Conservation (phyloP, 2,329 filamentous ascomycete genomes). For the Pseudonectria buxi region DNA sequence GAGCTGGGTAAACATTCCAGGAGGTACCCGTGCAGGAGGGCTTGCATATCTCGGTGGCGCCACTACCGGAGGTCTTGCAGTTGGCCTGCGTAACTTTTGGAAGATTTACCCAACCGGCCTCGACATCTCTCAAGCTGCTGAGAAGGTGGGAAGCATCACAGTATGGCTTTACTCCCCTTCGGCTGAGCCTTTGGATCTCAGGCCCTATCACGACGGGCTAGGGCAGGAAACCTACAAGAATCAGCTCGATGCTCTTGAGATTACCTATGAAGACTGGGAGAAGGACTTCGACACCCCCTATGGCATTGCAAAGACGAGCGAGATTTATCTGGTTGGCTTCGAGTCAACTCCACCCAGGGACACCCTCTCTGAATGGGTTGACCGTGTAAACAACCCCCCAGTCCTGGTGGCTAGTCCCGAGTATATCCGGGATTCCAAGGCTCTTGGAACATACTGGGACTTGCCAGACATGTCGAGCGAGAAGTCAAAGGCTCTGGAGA, state of each 20-base stretch:
- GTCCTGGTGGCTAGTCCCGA: slow-evolving; percentile 41
- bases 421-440: slow-evolving; percentile 45
- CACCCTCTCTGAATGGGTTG: slow-evolving; percentile 35
- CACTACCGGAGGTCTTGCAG: slow-evolving; percentile 48
- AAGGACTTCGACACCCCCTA: slow-evolving; percentile 47
- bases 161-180: slow-evolving; percentile 55
- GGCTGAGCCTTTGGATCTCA: slow-evolving; percentile 48
- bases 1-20: slow-evolving; percentile 52
- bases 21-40: slow-evolving; percentile 48
- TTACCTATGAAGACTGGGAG: slow-evolving; percentile 60
- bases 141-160: slow-evolving; percentile 45
- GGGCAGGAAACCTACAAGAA: slow-evolving; percentile 49
- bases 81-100: slow-evolving; percentile 57
- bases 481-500: slow-evolving; percentile 35
- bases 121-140: slow-evolving; percentile 45
- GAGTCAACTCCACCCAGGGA: slow-evolving; percentile 44
- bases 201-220: slow-evolving; percentile 52
- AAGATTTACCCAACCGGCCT: slow-evolving; percentile 54
- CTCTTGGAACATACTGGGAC: slow-evolving; percentile 50
- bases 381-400: slow-evolving; percentile 44
- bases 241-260: slow-evolving; percentile 52
- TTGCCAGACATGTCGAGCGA: slow-evolving; percentile 26
- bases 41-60: slow-evolving; percentile 54
- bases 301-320: slow-evolving; percentile 52
- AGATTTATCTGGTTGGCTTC: slow-evolving; percentile 48